phyloP scores from a whole-genome alignment of 352 stramenopile genomes.

The Phytophthora citricola region DNA sequence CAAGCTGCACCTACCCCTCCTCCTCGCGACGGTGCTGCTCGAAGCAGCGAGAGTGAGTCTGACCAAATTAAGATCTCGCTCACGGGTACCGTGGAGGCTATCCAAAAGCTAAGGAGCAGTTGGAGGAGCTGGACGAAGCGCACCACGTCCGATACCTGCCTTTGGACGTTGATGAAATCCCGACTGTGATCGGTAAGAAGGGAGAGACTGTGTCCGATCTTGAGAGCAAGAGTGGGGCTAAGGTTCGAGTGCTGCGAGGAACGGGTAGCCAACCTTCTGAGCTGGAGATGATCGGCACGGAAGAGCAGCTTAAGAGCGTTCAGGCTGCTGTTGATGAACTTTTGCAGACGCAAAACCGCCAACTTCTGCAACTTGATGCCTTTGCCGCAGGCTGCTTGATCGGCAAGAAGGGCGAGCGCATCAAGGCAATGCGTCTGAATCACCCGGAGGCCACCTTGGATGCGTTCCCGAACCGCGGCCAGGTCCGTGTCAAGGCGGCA shows the following conservation, averaged over 20 bases:
- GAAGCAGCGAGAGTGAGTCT: conserved; percentile 35
- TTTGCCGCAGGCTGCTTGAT: conserved; percentile 80
- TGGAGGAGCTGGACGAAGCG: conserved; percentile 66
- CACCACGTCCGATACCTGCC: conserved; percentile 75
- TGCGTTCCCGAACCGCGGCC: conserved; percentile 69
- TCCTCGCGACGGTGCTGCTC: conserved; percentile 18
- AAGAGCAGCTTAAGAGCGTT: conserved; percentile 64
- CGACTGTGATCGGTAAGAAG: conserved; percentile 82
- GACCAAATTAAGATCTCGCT: conserved; percentile 75
- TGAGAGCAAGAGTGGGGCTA: conserved; percentile 66
- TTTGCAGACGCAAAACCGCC: conserved; percentile 79
- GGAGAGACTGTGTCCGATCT: conserved; percentile 78
- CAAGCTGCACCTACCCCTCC: conserved; percentile 66
- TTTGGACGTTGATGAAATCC: conserved; percentile 78
- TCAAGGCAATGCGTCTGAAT: conserved; percentile 68
- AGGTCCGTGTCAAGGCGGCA: conserved; percentile 75
- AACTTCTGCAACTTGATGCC: conserved; percentile 76
- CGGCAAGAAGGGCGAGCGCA: conserved; percentile 83
- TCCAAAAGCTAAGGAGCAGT: conserved; percentile 64
- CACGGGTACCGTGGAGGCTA: conserved; percentile 62
- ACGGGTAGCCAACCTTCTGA: conserved; percentile 46
- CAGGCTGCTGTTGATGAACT: conserved; percentile 64
- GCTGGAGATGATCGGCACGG: conserved; percentile 77
- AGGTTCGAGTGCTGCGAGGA: conserved; percentile 63
- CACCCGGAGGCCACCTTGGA: conserved; percentile 74